Evolutionary conservation across 1,139 yeast genomes (phyloP).

Genomic region (Blastobotrys aristatus): DNA sequence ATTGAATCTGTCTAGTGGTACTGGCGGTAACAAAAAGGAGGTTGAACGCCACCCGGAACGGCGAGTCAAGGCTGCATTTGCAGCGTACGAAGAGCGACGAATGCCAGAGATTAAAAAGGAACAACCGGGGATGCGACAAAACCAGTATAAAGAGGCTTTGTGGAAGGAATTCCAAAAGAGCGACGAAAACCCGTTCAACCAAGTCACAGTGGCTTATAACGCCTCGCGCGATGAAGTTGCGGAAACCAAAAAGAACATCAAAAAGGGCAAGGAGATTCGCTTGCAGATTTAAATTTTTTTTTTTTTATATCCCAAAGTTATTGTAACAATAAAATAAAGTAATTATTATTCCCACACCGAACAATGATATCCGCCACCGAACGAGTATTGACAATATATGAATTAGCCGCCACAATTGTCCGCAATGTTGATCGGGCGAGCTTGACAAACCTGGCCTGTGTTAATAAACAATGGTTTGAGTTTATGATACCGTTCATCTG

Average conservation of each 20-base stretch:
- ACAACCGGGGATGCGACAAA: conserved; percentile 73
- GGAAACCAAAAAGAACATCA: conserved; percentile 47
- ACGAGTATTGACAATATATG: too few relatives aligned
- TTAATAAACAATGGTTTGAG: too few relatives aligned
- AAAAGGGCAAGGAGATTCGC: conserved; percentile 35
- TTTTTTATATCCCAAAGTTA: too few relatives aligned
- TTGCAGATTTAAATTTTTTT: conserved; percentile 6
- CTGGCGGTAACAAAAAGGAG: conserved; percentile 46
- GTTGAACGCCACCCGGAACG: conserved; percentile 87
- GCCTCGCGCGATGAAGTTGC: conserved; percentile 55
- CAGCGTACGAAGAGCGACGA: conserved; percentile 67
- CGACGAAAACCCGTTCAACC: conserved; percentile 82
- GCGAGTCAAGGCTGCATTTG: conserved; percentile 76
- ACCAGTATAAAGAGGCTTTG: conserved; percentile 68
- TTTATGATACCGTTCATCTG: too few relatives aligned
- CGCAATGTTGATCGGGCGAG: too few relatives aligned
- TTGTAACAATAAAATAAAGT: too few relatives aligned
- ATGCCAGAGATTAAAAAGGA: conserved; percentile 71
- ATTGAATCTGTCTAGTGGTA: conserved; percentile 45
- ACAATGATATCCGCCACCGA: too few relatives aligned
- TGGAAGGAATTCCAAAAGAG: conserved; percentile 79
- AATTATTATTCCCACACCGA: too few relatives aligned
- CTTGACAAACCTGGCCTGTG: too few relatives aligned
- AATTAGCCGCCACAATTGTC: too few relatives aligned
- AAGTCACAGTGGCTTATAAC: conserved; percentile 59